Evolutionary conservation across 805 yeast genomes (phyloP).

Genomic region (Wickerhamomyces sydowiorum): DNA sequence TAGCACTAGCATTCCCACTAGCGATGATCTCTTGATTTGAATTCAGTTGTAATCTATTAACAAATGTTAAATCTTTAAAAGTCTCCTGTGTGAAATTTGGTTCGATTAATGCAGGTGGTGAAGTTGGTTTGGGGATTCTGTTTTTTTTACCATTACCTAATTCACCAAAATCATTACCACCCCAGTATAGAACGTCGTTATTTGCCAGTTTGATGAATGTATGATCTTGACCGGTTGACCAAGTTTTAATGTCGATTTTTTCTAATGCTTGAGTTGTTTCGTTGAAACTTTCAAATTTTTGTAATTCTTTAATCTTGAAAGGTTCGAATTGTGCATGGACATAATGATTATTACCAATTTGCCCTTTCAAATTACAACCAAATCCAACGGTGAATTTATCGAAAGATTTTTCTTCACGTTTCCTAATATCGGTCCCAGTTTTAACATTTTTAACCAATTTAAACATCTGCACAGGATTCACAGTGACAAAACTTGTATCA

Average conservation of each 20-base stretch:
- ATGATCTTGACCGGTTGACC: constrained; percentile 66
- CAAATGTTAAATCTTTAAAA: constrained; percentile 28
- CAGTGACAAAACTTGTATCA: constrained; percentile 51
- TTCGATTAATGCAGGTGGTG: constrained; percentile 52
- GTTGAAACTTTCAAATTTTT: constrained; percentile 46
- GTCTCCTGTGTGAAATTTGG: constrained; percentile 32
- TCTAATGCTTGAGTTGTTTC: constrained; percentile 37
- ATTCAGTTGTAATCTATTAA: constrained; percentile 42
- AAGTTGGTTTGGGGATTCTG: constrained; percentile 48
- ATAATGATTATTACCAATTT: constrained; percentile 73
- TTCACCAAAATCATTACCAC: constrained; percentile 79
- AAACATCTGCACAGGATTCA: constrained; percentile 26
- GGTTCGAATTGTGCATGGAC: constrained; percentile 73
- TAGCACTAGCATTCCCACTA: constrained; percentile 56
- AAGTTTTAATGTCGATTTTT: constrained; percentile 40
- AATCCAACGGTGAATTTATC: constrained; percentile 47
- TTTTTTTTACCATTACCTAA: constrained; percentile 75
- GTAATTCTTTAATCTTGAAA: constrained; percentile 36
- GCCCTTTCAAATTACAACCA: constrained; percentile 86
- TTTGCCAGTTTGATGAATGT: constrained; percentile 52
- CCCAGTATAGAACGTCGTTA: constrained; percentile 72
- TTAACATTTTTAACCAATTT: constrained; percentile 23
- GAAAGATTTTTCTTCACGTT: constrained; percentile 20
- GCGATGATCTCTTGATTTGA: constrained; percentile 56
- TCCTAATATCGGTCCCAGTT: constrained; percentile 17